Conservation (phyloP, 768 basidiomycete species). For the Hypholoma sublateritium region DNA sequence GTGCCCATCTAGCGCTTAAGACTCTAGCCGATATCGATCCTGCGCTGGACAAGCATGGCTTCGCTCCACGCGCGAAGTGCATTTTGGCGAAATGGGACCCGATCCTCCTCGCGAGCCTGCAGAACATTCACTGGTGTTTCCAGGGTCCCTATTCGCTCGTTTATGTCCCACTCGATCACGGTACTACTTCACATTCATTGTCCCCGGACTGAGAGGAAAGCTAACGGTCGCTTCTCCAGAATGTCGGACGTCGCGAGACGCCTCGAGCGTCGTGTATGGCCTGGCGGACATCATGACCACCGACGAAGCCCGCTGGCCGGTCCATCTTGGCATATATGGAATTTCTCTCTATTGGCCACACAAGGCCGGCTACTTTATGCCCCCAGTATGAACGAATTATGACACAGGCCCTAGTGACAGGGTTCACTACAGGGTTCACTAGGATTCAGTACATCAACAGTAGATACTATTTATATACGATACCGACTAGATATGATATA, state of each 20-base stretch:
- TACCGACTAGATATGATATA: too few species aligned
- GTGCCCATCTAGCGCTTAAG: background rate
- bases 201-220: background rate
- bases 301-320: constrained; percentile 5
- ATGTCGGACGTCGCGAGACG: background rate
- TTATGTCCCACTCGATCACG: background rate
- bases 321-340: background rate
- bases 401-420: too few species aligned
- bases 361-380: background rate
- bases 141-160: background rate
- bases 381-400: too few species aligned
- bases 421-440: too few species aligned
- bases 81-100: background rate
- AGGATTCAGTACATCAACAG: too few species aligned
- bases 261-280: background rate
- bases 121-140: background rate
- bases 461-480: too few species aligned
- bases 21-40: background rate
- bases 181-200: background rate
- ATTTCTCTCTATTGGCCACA: constrained; percentile 3
- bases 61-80: background rate
- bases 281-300: background rate
- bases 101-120: background rate
- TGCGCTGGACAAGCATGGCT: background rate
- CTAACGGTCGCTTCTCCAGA: background rate